These are phyloP conservation scores for Lineolata rhizophorae DNA, from an alignment of 495 filamentous ascomycete genomes.

Conservation along the genomic window DNA sequence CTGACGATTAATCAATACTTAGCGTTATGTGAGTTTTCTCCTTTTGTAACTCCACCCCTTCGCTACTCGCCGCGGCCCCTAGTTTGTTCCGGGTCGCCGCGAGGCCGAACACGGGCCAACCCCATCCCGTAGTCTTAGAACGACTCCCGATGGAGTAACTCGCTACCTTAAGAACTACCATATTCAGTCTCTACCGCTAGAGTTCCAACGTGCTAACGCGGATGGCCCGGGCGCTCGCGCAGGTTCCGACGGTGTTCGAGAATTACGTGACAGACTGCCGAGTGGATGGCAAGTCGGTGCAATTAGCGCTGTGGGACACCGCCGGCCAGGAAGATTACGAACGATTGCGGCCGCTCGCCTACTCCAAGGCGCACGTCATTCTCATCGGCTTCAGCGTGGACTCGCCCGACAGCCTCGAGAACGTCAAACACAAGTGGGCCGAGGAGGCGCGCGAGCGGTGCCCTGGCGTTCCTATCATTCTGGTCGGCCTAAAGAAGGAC, in stretches of 20 bases:
- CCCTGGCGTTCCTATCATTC: slow-evolving; percentile 79
- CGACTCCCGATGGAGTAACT: too few relatives aligned
- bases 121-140: too few relatives aligned
- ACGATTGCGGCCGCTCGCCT: slow-evolving; percentile 77
- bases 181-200: too few relatives aligned
- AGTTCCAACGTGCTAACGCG: background rate
- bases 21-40: slow-evolving; percentile 12
- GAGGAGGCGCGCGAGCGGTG: slow-evolving; percentile 91
- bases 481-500: slow-evolving; percentile 96
- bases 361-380: slow-evolving; percentile 93
- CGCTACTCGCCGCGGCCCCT: background rate
- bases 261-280: slow-evolving; percentile 26
- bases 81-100: too few relatives aligned
- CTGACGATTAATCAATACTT: slow-evolving; percentile 3
- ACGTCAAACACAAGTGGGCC: slow-evolving; percentile 99
- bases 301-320: slow-evolving; percentile 26
- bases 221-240: background rate
- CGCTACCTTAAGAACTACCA: too few relatives aligned
- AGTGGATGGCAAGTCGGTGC: slow-evolving; percentile 25
- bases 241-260: slow-evolving; percentile 22
- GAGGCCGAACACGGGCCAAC: too few relatives aligned
- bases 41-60: background rate
- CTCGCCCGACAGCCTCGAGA: slow-evolving; percentile 89
- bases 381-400: slow-evolving; percentile 92
- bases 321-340: slow-evolving; percentile 28